Conservation (phyloP, 2,329 filamentous ascomycete genomes). For the Aspergillus spinulosporus region DNA sequence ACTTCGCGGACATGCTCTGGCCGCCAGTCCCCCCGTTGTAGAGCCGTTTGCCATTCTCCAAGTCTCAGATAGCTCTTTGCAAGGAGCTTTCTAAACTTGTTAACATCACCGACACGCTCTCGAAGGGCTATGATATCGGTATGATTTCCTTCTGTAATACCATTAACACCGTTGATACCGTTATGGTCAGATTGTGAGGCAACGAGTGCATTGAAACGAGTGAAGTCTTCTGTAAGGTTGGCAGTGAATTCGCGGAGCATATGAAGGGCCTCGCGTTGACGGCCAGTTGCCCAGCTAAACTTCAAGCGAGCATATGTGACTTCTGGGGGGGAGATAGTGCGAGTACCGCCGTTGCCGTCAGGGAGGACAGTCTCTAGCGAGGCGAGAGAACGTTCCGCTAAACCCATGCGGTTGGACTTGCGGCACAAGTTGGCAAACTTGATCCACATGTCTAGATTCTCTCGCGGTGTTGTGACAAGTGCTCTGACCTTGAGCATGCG, state of each 20-base stretch:
- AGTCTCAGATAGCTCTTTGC: slow-evolving; percentile 96
- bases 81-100: slow-evolving; percentile 67
- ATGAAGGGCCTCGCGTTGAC: slow-evolving; percentile 62
- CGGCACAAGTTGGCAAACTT: slow-evolving; percentile 98
- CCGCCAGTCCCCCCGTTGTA: slow-evolving; percentile 87
- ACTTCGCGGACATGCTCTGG: slow-evolving; percentile 84
- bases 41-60: slow-evolving; percentile 88
- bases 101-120: slow-evolving; percentile 50
- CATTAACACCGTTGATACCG: slow-evolving; percentile 52
- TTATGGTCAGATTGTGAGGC: slow-evolving; percentile 40
- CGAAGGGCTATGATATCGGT: slow-evolving; percentile 41
- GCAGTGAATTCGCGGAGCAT: slow-evolving; percentile 64
- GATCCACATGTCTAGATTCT: slow-evolving; percentile 99
- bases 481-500: slow-evolving; percentile 94
- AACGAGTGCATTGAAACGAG: slow-evolving; percentile 45
- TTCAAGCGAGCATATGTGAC: slow-evolving; percentile 97
- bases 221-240: slow-evolving; percentile 60
- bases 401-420: slow-evolving; percentile 89
- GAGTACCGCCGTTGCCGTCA: slow-evolving; percentile 43
- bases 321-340: slow-evolving; percentile 59
- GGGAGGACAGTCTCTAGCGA: slow-evolving; percentile 75
- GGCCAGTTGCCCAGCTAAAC: slow-evolving; percentile 86
- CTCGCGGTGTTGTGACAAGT: slow-evolving; percentile 83
- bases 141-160: slow-evolving; percentile 43
- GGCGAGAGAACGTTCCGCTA: slow-evolving; percentile 93